Percentiles rank a stretch among this genome's conserved stretches.
Conservation (phyloP, 805 yeast genomes). For the Ogataea angusta region DNA sequence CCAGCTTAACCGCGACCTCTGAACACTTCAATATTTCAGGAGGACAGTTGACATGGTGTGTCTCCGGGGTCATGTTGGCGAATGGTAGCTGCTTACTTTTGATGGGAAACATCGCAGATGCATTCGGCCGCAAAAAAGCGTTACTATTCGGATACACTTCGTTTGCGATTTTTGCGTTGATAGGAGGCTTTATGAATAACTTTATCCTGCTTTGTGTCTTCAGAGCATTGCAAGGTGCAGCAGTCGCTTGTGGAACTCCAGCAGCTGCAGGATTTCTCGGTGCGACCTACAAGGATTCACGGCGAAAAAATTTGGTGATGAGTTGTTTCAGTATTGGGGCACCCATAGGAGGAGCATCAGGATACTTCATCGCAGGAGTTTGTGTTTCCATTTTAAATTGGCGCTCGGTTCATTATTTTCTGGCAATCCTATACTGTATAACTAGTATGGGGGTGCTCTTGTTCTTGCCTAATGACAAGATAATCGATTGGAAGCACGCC, state of each 20-base stretch:
- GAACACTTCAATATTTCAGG: constrained; percentile 36
- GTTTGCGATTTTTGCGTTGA: constrained; percentile 34
- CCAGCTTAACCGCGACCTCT: constrained; percentile 36
- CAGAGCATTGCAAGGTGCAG: constrained; percentile 43
- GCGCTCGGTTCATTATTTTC: constrained; percentile 41
- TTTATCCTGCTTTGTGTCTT: constrained; percentile 38
- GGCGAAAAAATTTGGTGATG: constrained; percentile 41
- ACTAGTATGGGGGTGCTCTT: constrained; percentile 23
- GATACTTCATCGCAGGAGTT: constrained; percentile 43
- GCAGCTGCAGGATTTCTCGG: constrained; percentile 48
- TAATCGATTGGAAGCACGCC: constrained; percentile 27
- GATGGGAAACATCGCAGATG: constrained; percentile 47
- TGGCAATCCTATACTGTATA: constrained; percentile 36
- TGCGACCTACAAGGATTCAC: constrained; percentile 37
- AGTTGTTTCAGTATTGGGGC: constrained; percentile 45
- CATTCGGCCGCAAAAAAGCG: constrained; percentile 42
- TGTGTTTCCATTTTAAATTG: constrained; percentile 38
- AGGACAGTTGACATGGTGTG: constrained; percentile 43
- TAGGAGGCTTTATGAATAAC: constrained; percentile 37
- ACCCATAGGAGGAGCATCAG: constrained; percentile 44
- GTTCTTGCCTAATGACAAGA: constrained; percentile 37
- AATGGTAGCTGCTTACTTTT: constrained; percentile 42
- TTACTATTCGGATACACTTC: constrained; percentile 34
- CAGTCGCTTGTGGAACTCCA: constrained; percentile 43
- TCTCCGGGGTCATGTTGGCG: constrained; percentile 39